Conservation (phyloP, 495 filamentous ascomycete species). For the Annulohypoxylon maeteangense region DNA sequence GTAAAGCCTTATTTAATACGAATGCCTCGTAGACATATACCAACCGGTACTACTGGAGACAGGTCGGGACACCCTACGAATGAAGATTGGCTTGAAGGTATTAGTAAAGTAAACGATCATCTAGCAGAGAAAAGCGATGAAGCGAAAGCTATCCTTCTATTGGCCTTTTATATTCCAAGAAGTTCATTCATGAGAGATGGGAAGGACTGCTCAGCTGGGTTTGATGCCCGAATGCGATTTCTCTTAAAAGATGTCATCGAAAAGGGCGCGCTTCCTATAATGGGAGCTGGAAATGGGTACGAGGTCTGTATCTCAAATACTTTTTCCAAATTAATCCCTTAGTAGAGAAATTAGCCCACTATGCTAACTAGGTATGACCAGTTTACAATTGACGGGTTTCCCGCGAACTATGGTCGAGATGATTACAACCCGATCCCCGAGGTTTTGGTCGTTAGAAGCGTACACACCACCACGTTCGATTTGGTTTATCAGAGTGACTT, state of each 20-base stretch:
- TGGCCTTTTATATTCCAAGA: not conserved
- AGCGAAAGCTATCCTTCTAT: not conserved
- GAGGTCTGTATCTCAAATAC: not conserved
- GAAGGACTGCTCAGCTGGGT: not conserved
- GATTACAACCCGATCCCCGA: constrained; percentile 2
- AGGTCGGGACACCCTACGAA: not conserved
- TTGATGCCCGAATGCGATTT: not conserved
- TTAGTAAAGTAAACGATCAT: constrained; percentile 1
- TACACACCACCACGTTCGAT: not conserved
- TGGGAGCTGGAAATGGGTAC: not conserved
- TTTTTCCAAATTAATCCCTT: too few relatives aligned
- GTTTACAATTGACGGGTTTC: not conserved
- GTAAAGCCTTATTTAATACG: not conserved
- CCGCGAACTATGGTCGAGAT: not conserved
- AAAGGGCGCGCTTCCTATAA: not conserved
- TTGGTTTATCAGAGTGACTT: not conserved
- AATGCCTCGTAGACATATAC: not conserved
- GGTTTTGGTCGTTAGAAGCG: not conserved
- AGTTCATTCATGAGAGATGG: not conserved
- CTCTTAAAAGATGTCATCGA: not conserved
- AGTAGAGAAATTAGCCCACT: too few relatives aligned
- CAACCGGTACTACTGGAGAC: not conserved
- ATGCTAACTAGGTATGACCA: not conserved
- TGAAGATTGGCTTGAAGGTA: constrained; percentile 1
- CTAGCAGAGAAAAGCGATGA: not conserved